A percentile compares a stretch with the other conserved stretches of the same genome.
phyloP scores from a whole-genome alignment of 805 yeast genomes.

The Candida maris region DNA sequence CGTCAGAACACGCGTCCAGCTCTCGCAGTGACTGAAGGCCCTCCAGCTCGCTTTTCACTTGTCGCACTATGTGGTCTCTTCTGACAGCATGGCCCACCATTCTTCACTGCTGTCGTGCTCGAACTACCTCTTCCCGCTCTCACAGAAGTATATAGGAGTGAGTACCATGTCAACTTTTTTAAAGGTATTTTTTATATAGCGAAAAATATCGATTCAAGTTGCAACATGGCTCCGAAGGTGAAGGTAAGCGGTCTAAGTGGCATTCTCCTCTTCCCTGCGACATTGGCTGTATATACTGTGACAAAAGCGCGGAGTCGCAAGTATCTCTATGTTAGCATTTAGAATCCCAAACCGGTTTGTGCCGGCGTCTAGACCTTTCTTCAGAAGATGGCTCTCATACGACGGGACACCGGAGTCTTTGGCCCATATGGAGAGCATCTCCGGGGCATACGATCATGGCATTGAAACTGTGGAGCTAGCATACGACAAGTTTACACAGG shows the following conservation, averaged over 20 bases:
- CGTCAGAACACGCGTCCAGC: not conserved
- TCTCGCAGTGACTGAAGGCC: not conserved
- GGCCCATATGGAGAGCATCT: slow-evolving; percentile 16
- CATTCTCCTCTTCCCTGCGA: no score
- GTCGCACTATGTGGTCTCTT: not conserved
- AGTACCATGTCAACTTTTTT: no score
- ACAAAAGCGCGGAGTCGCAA: no score
- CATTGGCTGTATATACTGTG: no score
- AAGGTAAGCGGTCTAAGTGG: no score
- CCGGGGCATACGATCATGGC: slow-evolving; percentile 26
- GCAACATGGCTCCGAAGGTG: no score
- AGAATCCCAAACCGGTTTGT: not conserved
- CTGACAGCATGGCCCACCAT: no score
- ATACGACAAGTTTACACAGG: slow-evolving; percentile 42
- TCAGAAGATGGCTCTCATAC: slow-evolving; percentile 10
- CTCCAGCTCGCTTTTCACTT: not conserved
- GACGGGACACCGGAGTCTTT: slow-evolving; percentile 28
- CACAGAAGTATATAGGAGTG: no score
- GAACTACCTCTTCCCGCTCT: no score
- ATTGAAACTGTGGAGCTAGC: slow-evolving; percentile 52
- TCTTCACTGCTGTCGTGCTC: no score
- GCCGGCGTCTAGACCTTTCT: not conserved
- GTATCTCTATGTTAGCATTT: not conserved
- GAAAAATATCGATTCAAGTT: no score
- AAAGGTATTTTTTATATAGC: no score